Conservation (phyloP, 129 eudicot species). For the Cynara cardunculus region DNA sequence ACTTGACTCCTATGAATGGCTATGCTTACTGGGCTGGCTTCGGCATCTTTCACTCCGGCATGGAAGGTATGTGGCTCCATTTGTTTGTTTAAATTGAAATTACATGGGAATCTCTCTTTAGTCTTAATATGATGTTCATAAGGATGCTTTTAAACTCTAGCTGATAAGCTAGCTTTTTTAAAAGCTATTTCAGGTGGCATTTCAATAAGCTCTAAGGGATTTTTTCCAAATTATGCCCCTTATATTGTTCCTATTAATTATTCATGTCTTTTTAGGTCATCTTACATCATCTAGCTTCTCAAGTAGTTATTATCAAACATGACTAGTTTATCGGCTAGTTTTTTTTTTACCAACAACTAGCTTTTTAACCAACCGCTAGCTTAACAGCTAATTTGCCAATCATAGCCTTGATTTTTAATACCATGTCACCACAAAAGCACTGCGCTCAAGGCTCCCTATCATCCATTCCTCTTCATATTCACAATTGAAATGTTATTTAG, state of each 20-base stretch:
- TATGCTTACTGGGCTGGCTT: slow-evolving; percentile 78
- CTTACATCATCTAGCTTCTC: not conserved
- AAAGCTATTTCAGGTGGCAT: not conserved
- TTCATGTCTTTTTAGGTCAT: not conserved
- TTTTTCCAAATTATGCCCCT: not conserved
- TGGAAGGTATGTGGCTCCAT: slow-evolving; percentile 47
- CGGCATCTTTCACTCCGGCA: slow-evolving; percentile 73
- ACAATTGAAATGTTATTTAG: too few relatives aligned
- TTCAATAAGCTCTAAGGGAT: not conserved
- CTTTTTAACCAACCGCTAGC: not conserved
- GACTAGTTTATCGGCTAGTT: not conserved
- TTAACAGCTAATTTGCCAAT: not conserved
- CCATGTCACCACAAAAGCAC: not conserved
- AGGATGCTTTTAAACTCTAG: not conserved
- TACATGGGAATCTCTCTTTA: not conserved
- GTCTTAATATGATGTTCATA: not conserved
- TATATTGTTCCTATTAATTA: not conserved
- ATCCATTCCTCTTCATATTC: too few relatives aligned
- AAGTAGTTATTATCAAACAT: not conserved
- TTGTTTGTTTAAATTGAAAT: not conserved
- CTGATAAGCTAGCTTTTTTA: not conserved
- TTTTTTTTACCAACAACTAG: not conserved
- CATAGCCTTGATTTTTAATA: not conserved
- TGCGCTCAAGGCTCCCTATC: too few relatives aligned
- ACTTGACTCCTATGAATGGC: slow-evolving; percentile 66